A percentile compares a stretch with the other conserved stretches of the same genome.
These are phyloP conservation scores for Scheffersomyces segobiensis DNA, from an alignment of 1,139 yeast genomes.

Conservation along the genomic window DNA sequence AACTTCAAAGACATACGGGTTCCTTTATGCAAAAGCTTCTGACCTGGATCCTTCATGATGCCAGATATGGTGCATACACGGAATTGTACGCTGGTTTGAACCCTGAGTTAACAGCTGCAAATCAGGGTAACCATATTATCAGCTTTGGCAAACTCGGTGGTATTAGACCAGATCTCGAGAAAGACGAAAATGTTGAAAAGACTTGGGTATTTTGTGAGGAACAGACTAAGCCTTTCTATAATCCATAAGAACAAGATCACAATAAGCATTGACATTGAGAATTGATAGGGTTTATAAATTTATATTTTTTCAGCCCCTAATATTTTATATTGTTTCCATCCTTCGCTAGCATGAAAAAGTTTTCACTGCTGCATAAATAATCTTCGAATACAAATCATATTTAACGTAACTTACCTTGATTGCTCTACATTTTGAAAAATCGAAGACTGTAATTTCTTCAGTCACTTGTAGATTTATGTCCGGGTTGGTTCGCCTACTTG, in stretches of 20 bases:
- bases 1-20: conserved; percentile 33
- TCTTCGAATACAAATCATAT: background rate
- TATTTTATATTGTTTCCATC: background rate
- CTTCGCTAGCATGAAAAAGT: background rate
- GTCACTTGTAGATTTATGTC: too few relatives aligned
- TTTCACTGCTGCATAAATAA: background rate
- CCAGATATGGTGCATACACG: conserved; percentile 21
- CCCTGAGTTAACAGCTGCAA: conserved; percentile 12
- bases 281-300: background rate
- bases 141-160: conserved; percentile 7
- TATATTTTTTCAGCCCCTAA: too few relatives aligned
- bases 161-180: conserved; percentile 7
- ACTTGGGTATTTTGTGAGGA: conserved; percentile 8
- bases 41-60: conserved; percentile 2
- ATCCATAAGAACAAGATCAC: background rate
- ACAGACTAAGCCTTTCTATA: background rate
- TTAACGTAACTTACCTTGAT: background rate
- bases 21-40: background rate
- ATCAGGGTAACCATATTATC: conserved; percentile 6
- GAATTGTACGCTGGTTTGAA: conserved; percentile 23
- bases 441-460: too few relatives aligned
- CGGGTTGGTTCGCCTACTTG: too few relatives aligned
- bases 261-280: background rate
- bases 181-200: conserved; percentile 3
- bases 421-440: too few relatives aligned